Evolutionary conservation across 2,329 filamentous ascomycete genomes (phyloP), one percentile per base, ranked within the genome.

Genomic region (Fusarium sp.): DNA sequence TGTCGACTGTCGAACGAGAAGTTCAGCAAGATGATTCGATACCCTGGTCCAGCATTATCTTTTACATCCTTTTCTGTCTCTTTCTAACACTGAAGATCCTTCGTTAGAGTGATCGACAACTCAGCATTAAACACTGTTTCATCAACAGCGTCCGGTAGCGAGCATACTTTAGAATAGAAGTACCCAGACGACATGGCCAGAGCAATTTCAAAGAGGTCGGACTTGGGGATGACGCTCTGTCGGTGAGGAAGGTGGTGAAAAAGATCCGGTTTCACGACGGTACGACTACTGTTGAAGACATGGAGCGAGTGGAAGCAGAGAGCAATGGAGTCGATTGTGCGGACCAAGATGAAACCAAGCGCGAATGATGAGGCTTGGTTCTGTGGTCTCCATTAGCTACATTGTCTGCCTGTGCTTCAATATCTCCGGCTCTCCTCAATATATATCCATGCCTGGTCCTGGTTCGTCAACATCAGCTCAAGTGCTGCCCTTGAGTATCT

Each of bases 181-280:
- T 16, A 14, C 26, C 31, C 11, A 18, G 26, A 35, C 14, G 11
- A 10, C 16, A n/a, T n/a, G 36, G 11, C 9, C 31, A 28, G 10
- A 14, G 18, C 35, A n/a, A 7, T 8, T 6, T 20, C 3, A 36
- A 30, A 12, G 22, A 24, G 16, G 58, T 64, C 12, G 18, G 24
- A 22, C 12, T 18, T 41, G 24, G 24, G 15, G 39, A 57, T 16
- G 14, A 28, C 5, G n/a, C 18, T 8, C 39, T 35, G 18, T n/a
- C 47, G 5, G 18, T 58, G 3, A 57, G 35, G 20, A 51, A 36
- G 14, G 20, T 51, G 20, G n/a, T 45, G 8, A 69, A 64, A 41
- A 47, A 28, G 20, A 58, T 69, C 36, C 62, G 50, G 15, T 69
- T 69, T 33, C 38, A 54, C 16, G 58, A 64, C 12, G 56, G 63